Base-by-base conservation (phyloP, 805 yeast genomes). In the Cyberlindnera americana region DNA sequence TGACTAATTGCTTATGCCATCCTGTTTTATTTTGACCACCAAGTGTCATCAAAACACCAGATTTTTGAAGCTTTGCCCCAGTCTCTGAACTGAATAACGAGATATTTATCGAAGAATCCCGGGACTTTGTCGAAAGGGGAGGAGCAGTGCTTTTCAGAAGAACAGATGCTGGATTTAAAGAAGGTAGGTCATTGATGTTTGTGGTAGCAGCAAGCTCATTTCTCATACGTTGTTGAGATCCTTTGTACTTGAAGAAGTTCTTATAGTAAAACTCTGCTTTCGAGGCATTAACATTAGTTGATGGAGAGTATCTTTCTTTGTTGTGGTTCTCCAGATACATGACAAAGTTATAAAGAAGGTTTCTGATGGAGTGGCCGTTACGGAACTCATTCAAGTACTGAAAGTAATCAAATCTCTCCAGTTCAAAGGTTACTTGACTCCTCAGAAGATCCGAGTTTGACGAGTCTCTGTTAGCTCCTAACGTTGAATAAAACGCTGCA, bases 1-100 rank as follows among this genome's bases (percentile, higher is more conserved):
- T 85, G 1, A 88, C 84, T 90, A 95, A 85, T 57, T 83, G 89
- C 53, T 86, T 87, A 59, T 87, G 95, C 96, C 96, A 89, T 3
- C 83, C 52, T 10, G 38, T 31, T 16, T 40, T 41, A 17, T 44
- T 42, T 23, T 41, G 37, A 9, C 52, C 49, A 8, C 52, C 52
- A 16, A 48, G 40, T 1, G 49, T 41, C 29, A 29, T 30, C 2
- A 45, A 33, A 6, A 40, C 28, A 23, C 48, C 52, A 14, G 44
- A 35, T 16, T 40, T 42, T 15, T 29, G 14, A 14, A 25, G 19
- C 12, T n/a, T 29, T 21, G 28, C 5, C 15, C 11, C 17, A 19
- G 11, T 28, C 5, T 28, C 31, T 15, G 19, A 5, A 16, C 21
- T 17, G n/a, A 28, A 28, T 19, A 28, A 7, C 19, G 33, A 19